Conservation (phyloP, 306 rosid species). For the Lupinus albus region DNA sequence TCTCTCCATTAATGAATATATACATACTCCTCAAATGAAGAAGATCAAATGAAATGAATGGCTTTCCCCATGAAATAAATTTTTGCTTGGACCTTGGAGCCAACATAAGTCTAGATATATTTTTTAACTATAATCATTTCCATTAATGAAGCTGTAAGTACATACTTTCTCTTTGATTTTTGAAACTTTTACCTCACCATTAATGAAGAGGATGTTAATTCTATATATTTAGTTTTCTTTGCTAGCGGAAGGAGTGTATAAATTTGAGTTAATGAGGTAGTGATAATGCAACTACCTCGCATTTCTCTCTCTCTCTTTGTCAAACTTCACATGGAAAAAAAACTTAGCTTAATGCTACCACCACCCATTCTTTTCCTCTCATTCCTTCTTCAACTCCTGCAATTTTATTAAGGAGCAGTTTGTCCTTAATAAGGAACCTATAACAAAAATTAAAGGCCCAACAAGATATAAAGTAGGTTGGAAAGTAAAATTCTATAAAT, state of each 20-base stretch:
- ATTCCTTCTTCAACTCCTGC: slow-evolving; percentile 11
- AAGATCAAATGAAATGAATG: too few species aligned
- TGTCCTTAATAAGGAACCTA: slow-evolving; percentile 35
- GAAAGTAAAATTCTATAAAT: slow-evolving; percentile 41
- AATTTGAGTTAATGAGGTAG: slow-evolving; percentile 56
- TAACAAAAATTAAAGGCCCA: slow-evolving; percentile 44
- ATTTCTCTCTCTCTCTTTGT: slow-evolving; percentile 55
- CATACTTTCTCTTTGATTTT: too few species aligned
- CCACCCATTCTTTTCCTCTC: slow-evolving; percentile 40
- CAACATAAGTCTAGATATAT: too few species aligned
- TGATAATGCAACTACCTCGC: slow-evolving; percentile 69
- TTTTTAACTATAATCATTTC: too few species aligned
- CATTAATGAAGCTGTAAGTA: too few species aligned
- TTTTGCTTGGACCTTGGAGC: slow-evolving; percentile 71
- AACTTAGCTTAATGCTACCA: slow-evolving; percentile 61
- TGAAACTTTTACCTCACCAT: too few species aligned
- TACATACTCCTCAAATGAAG: too few species aligned
- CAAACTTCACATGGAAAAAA: slow-evolving; percentile 34
- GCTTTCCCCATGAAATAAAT: slow-evolving; percentile 75
- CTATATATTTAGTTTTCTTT: too few species aligned
- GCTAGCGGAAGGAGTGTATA: slow-evolving; percentile 37
- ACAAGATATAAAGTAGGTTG: slow-evolving; percentile 46
- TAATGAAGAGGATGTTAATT: too few species aligned
- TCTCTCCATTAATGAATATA: too few species aligned
- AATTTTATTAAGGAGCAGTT: slow-evolving; percentile 31